Conservation (phyloP, 495 filamentous ascomycete species). For the Cairneyella variabilis region DNA sequence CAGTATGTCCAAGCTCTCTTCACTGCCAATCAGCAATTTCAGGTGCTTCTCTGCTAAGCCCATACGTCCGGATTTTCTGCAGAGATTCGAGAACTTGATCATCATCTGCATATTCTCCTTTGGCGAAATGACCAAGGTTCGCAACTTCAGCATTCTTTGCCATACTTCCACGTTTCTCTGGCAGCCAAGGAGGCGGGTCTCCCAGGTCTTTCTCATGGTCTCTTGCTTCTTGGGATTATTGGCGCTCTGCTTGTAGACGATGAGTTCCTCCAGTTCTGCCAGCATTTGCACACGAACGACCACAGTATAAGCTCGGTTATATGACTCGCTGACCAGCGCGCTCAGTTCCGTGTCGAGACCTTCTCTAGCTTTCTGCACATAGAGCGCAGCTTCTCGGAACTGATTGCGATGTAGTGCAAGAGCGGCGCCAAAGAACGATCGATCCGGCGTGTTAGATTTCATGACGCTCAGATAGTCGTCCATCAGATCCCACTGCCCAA, state of each 20-base stretch:
- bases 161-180: slow-evolving; percentile 97
- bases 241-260: slow-evolving; percentile 87
- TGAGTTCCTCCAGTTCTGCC: slow-evolving; percentile 96
- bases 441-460: slow-evolving; percentile 87
- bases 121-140: slow-evolving; percentile 84
- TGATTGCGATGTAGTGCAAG: slow-evolving; percentile 91
- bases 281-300: slow-evolving; percentile 98
- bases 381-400: slow-evolving; percentile 78
- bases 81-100: slow-evolving; percentile 98
- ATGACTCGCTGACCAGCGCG: slow-evolving; percentile 91
- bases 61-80: slow-evolving; percentile 89
- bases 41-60: slow-evolving; percentile 97
- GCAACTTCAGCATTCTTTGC: slow-evolving; percentile 95
- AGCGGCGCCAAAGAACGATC: slow-evolving; percentile 96
- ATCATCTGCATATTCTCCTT: slow-evolving; percentile 96
- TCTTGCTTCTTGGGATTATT: slow-evolving; percentile 78
- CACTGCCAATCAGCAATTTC: slow-evolving; percentile 58
- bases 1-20: slow-evolving; percentile 59
- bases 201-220: slow-evolving; percentile 91
- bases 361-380: slow-evolving; percentile 88
- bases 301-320: slow-evolving; percentile 92
- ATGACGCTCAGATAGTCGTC: slow-evolving; percentile 92
- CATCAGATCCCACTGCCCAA: slow-evolving; percentile 96
- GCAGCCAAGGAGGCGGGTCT: slow-evolving; percentile 87
- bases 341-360: slow-evolving; percentile 93